These are phyloP conservation scores for Phtheirospermum japonicum DNA, from an alignment of 257 asterid genomes.

Conservation along the genomic window DNA sequence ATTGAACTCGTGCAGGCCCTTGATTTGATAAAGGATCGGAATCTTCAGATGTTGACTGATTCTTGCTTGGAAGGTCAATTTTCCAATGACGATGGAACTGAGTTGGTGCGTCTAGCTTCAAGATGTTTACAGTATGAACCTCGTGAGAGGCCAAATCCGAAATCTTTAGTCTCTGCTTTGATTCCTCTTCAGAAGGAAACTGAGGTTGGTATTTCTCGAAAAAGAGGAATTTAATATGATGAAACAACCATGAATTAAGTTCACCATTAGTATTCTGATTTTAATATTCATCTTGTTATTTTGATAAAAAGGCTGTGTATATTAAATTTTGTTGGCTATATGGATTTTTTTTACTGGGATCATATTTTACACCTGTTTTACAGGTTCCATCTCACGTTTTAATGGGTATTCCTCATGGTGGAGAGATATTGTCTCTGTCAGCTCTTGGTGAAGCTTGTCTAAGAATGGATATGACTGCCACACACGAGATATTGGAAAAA, in stretches of 20 bases:
- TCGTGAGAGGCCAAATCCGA: conserved; percentile 71
- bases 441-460: conserved; percentile 69
- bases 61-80: conserved; percentile 79
- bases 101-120: conserved; percentile 70
- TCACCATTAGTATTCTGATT: not conserved
- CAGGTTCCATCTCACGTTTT: conserved; percentile 63
- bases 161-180: conserved; percentile 59
- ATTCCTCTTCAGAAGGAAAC: conserved; percentile 75
- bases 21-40: conserved; percentile 73
- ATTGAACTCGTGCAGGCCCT: conserved; percentile 52
- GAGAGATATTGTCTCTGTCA: conserved; percentile 43
- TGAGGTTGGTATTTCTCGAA: conserved; percentile 44
- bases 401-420: conserved; percentile 59
- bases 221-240: not conserved
- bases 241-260: not conserved
- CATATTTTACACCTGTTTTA: conserved; percentile 3
- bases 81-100: conserved; percentile 66
- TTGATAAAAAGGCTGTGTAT: no score
- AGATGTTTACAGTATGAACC: conserved; percentile 73
- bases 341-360: not conserved
- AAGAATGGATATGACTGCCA: conserved; percentile 69
- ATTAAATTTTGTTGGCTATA: not conserved
- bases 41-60: conserved; percentile 72
- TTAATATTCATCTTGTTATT: not conserved
- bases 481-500: conserved; percentile 61